Percentiles rank a stretch among this genome's conserved stretches.
Conservation (phyloP, 179 eudicot genomes). For the Heliamphora pulchella region DNA sequence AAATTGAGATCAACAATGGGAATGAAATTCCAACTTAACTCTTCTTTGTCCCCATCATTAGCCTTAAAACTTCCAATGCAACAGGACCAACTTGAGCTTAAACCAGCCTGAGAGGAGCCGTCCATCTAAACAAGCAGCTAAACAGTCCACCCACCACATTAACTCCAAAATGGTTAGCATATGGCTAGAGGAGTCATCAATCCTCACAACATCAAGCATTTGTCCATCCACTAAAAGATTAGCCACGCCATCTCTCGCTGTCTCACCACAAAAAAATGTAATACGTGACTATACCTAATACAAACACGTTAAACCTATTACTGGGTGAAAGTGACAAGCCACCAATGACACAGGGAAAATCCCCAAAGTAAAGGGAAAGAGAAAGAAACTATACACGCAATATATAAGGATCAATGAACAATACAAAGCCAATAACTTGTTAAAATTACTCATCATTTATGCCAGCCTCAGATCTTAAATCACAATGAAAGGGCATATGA, state of each 20-base stretch:
- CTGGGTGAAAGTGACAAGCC: constrained; percentile 1
- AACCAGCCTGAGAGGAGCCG: too few species aligned
- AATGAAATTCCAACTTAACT: too few species aligned
- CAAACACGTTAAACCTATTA: background rate
- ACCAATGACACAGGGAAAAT: background rate
- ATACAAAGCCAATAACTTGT: background rate
- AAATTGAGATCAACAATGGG: too few species aligned
- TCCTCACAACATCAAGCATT: background rate
- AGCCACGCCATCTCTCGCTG: background rate
- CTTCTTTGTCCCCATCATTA: too few species aligned
- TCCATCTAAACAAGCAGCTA: background rate
- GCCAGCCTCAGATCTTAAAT: constrained; percentile 9
- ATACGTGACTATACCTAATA: too few species aligned
- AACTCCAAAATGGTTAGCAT: background rate
- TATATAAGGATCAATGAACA: background rate
- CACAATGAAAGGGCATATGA: background rate
- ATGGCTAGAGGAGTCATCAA: background rate
- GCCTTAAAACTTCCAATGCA: too few species aligned
- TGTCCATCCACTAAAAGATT: background rate
- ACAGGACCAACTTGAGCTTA: too few species aligned
- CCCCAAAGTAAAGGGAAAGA: background rate
- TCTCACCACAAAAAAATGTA: too few species aligned
- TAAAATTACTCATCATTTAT: background rate
- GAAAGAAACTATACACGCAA: background rate
- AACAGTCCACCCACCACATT: too few species aligned